Percentiles rank a stretch among this genome's conserved stretches.
Conservation (phyloP, 75 land plant genomes). For the Pinus albicaulis region DNA sequence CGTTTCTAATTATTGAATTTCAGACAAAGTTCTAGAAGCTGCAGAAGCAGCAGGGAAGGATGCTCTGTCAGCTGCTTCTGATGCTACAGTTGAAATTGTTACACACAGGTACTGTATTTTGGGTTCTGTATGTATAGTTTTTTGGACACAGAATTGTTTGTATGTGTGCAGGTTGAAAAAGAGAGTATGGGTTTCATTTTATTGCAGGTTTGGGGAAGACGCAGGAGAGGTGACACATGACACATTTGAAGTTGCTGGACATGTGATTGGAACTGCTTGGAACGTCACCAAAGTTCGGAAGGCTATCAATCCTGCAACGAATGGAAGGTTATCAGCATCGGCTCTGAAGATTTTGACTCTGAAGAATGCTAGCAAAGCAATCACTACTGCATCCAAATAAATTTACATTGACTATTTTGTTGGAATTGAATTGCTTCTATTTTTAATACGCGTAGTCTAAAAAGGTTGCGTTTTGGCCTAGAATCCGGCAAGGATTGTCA, state of each 20-base stretch:
- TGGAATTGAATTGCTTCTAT: too few species aligned
- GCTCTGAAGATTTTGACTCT: not conserved
- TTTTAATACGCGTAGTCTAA: too few species aligned
- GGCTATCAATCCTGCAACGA: constrained; percentile 51
- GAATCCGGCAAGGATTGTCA: too few species aligned
- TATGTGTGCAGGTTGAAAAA: too few species aligned
- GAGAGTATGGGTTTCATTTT: not conserved
- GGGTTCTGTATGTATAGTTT: too few species aligned
- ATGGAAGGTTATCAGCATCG: constrained; percentile 8
- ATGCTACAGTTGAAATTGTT: constrained; percentile 51
- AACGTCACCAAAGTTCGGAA: constrained; percentile 76
- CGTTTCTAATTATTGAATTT: not conserved
- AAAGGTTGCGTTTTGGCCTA: too few species aligned
- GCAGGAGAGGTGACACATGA: constrained; percentile 78
- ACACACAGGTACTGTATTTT: constrained; percentile 44
- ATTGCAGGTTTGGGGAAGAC: constrained; percentile 61
- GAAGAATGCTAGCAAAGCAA: too few species aligned
- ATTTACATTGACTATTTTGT: too few species aligned
- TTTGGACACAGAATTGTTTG: too few species aligned
- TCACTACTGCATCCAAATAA: too few species aligned
- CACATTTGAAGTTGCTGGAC: constrained; percentile 73
- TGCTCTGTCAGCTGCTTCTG: constrained; percentile 51
- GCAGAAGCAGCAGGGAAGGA: constrained; percentile 71
- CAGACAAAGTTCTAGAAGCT: constrained; percentile 86
- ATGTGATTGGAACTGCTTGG: constrained; percentile 79